A percentile compares a stretch with the other conserved stretches of the same genome.
Evolutionary conservation across 768 basidiomycete genomes (phyloP).

Genomic region (Russula vinacea): DNA sequence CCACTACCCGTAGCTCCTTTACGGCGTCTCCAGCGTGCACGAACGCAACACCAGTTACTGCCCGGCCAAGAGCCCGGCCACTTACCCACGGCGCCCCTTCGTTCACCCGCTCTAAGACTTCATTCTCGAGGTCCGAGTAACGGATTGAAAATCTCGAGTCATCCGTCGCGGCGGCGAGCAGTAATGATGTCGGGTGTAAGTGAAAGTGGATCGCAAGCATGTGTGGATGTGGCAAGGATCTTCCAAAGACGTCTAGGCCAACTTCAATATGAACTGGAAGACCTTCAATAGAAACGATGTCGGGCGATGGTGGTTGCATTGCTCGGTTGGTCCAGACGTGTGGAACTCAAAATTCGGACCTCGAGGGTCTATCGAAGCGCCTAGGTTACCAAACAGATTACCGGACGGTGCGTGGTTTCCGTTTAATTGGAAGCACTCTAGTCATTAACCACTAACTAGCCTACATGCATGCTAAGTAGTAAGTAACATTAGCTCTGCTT

Average conservation of each 20-base stretch:
- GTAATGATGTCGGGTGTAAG: conserved; percentile 19
- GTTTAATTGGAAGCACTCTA: too few species aligned
- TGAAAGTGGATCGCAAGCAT: conserved; percentile 22
- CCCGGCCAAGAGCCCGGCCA: conserved; percentile 21
- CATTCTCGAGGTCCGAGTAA: conserved; percentile 21
- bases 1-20: conserved; percentile 16
- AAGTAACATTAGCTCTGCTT: too few species aligned
- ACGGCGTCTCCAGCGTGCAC: conserved; percentile 16
- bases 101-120: conserved; percentile 15
- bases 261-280: conserved; percentile 15
- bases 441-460: too few species aligned
- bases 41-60: conserved; percentile 20
- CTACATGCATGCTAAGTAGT: too few species aligned
- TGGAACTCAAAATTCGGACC: background rate
- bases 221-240: conserved; percentile 3
- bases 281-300: conserved; percentile 22
- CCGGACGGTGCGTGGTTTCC: too few species aligned
- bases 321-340: background rate
- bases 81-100: conserved; percentile 18
- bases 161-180: conserved; percentile 24
- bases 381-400: too few species aligned
- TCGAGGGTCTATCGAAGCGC: too few species aligned
- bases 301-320: conserved; percentile 15
- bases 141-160: conserved; percentile 22
- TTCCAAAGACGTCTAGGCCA: conserved; percentile 6